phyloP scores from a whole-genome alignment of 768 basidiomycete genomes.

The Auricularia cornea region DNA sequence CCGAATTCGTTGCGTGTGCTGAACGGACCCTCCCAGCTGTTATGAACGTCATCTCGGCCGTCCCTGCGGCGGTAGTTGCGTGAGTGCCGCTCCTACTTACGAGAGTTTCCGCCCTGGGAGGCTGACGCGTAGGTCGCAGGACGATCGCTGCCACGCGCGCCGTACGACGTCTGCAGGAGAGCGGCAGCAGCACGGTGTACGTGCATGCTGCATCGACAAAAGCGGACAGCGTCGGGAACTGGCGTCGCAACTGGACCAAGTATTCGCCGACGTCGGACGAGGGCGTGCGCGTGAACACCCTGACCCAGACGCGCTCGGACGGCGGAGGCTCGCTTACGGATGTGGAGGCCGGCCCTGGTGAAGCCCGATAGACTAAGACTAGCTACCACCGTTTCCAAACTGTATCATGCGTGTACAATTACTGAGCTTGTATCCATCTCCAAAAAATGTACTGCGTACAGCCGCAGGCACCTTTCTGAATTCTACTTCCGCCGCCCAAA shows the following conservation, averaged over 20 bases:
- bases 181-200: background rate
- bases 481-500: too few species aligned
- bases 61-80: background rate
- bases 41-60: background rate
- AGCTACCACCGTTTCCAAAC: too few species aligned
- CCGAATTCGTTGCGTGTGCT: too few species aligned
- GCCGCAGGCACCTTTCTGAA: too few species aligned
- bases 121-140: background rate
- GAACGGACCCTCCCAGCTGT: background rate
- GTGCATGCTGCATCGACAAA: background rate
- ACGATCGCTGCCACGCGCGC: background rate
- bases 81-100: too few species aligned
- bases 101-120: too few species aligned
- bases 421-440: too few species aligned
- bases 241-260: background rate
- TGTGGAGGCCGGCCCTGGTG: too few species aligned
- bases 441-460: too few species aligned
- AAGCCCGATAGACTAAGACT: too few species aligned
- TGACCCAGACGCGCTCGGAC: background rate
- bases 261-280: background rate
- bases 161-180: background rate
- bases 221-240: background rate
- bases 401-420: too few species aligned
- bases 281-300: background rate
- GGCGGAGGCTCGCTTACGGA: background rate